Base-by-base conservation (phyloP, 208 protist species). In the Trypanosoma cruzi region DNA sequence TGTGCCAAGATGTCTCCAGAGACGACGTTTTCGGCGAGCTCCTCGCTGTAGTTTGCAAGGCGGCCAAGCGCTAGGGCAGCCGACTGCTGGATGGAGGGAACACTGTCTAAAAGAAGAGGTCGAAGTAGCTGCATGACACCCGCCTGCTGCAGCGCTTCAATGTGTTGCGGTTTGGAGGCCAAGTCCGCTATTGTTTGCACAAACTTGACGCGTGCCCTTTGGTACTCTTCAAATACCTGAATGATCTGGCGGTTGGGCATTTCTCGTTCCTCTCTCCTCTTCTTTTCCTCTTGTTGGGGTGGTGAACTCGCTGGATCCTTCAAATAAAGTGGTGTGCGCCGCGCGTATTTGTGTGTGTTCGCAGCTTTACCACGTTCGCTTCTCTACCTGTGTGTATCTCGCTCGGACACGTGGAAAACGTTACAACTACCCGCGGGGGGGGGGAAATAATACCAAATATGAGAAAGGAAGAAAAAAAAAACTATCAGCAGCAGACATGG, bases 71-170 rank as follows among this genome's bases (percentile, higher is more conserved):
- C 98, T 10, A 99, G 81, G n/a, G 98, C 98, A 18, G 98, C 97
- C n/a, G 86, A 94, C 83, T 99, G 98, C 82, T 99, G 98, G 48
- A 99, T 98, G 16, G 94, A 97, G n/a, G 98, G 96, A 36, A 99
- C 97, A 63, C 81, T 96, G 85, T 99, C 98, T 16, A 99, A 77
- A 49, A 99, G 80, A 13, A 99, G 89, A 6, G 98, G 97, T 11
- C 98, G 89, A n/a, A 99, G 92, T 37, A 99, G 86, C 58, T 96
- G 82, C 95, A 99, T 98, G 6, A 99, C 98, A 42, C 97, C 97
- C 5, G 94, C 95, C 75, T 98, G 93, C 66, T 99, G 96, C 54
- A 99, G 80, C 13, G 92, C 82, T 26, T 99, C 98, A 53, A 99
- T 98, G 82, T 99, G 98, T 75, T 98, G 94, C 24, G 98, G 97